phyloP scores from a whole-genome alignment of 176 grass and related monocot genomes.

The Alopecurus myosuroides region DNA sequence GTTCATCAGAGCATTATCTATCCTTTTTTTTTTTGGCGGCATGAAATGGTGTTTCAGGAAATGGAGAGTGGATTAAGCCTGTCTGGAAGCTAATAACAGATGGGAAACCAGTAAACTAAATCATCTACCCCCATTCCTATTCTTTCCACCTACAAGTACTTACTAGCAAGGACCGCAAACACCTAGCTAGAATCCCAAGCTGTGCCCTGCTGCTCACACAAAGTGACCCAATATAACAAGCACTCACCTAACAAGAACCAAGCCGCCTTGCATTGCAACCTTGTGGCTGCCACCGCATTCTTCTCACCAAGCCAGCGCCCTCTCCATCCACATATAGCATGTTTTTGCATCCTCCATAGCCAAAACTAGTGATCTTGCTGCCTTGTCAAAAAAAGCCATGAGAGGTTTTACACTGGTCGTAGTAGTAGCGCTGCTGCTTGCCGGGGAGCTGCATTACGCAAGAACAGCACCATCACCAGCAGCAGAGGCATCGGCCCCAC shows the following conservation, averaged over 20 bases:
- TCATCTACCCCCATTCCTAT: neutral
- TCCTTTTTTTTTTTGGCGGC: neutral
- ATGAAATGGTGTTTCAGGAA: neutral
- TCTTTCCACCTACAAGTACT: neutral
- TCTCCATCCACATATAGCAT: neutral
- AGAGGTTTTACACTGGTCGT: neutral
- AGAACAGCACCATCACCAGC: neutral
- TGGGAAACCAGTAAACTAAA: neutral
- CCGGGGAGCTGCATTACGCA: constrained; percentile 8
- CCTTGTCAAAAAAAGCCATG: neutral
- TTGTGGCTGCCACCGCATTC: neutral
- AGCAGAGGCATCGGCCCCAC: neutral
- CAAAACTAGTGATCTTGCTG: neutral
- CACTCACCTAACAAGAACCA: constrained; percentile 21
- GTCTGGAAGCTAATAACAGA: neutral
- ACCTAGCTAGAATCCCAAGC: neutral
- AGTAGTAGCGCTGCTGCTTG: neutral
- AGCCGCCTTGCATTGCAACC: constrained; percentile 8
- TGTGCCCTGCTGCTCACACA: constrained; percentile 11
- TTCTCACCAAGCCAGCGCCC: neutral
- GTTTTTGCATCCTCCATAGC: neutral
- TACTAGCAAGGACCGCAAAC: neutral
- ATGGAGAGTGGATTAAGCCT: neutral
- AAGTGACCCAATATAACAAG: constrained; percentile 9
- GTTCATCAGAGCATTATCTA: neutral